Base-by-base conservation (phyloP, 2,329 filamentous ascomycete genomes). In the Aspergillus fischeri region DNA sequence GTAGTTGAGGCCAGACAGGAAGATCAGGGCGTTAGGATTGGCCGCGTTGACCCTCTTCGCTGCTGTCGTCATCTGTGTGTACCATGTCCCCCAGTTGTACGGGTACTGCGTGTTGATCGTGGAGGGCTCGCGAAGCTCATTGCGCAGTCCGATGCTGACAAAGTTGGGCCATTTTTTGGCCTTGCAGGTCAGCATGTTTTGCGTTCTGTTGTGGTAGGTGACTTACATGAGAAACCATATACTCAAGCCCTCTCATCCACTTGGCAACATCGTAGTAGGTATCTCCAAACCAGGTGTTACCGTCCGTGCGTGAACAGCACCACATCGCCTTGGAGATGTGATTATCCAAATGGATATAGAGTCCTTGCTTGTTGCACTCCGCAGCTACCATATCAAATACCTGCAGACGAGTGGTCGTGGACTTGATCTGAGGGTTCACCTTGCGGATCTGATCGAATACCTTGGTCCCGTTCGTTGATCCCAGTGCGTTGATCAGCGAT, bases 211-310 rank as follows among this genome's bases (percentile, higher is more conserved):
- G 32, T 38, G 14, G 11, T 3, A 47, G 10, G 9, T 3, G 14
- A 71, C 77, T 63, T 73, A 83, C 81, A 60, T 86, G 84, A 2
- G 77, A 68, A 0, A 84, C 81, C 82, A 89, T 87, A 65, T 82
- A 88, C 0, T 72, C 69, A 24, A 84, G 73, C 0, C 85, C 86
- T 8, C 86, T 76, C 5, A 79, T 75, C 86, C 86, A 89, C 44
- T 86, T 86, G 1, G 75, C 70, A 0, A 80, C 75, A 56, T 82
- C 70, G 61, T 86, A 89, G 63, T 85, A 78, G 0, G 70, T 78
- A 65, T 88, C 85, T 10, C 84, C 82, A 72, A 83, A 86, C 83
- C 83, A 86, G 25, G 77, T 72, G 65, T 86, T 86, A 3, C 82
- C 83, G 52, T 86, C 84, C 0, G 66, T 72, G 0, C 70, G 73